Evolutionary conservation across 495 filamentous ascomycete genomes (phyloP), one percentile per base, ranked within the genome.

Genomic region (Baudoinia panamericana): DNA sequence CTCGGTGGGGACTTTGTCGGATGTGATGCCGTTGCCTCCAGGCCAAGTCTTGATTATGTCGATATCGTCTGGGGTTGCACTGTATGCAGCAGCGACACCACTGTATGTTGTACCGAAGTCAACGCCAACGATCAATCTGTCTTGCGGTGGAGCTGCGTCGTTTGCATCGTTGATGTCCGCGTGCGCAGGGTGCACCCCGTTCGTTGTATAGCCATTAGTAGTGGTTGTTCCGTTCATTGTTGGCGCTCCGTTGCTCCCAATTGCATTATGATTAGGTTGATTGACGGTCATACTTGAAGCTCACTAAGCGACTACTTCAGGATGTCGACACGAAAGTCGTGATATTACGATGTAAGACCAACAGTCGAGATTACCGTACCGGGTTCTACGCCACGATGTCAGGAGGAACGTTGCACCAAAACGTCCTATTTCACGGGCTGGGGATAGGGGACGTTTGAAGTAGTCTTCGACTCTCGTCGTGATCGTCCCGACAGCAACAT

Each of bases 11-110:
- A 64, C 58, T 52, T 64, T 63, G 54, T 64, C 61, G n/a, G 56
- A 57, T 3, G 61, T 63, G 50, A 63, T 63, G 37, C 60, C 61
- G 37, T 82, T 80, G 16, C 79, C 78, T 29, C 80, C 80, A 2
- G 80, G 80, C 80, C 80, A 84, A 21, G 74, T 78, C 56, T 83
- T 84, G 61, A 84, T 83, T 48, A 84, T 79, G 46, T 84, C 80
- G 35, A 84, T 64, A 54, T 84, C 79, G 46, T 84, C 79, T 1
- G 80, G 80, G 0, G 76, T 80, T 8, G 72, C 76, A 10, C 76
- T 82, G 50, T 84, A 82, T 20, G 78, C 77, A n/a, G 75, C 70
- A 8, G 79, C 79, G 26, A 84, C 79, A 28, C 78, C 80, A 20
- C 36, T 40, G 39, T 62, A 63, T 10, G 60, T 63, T 17, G 60